Evolutionary conservation across 139 green algal species (phyloP), one percentile per base, ranked within the genome.

Genomic region (Edaphochlamys debaryana): DNA sequence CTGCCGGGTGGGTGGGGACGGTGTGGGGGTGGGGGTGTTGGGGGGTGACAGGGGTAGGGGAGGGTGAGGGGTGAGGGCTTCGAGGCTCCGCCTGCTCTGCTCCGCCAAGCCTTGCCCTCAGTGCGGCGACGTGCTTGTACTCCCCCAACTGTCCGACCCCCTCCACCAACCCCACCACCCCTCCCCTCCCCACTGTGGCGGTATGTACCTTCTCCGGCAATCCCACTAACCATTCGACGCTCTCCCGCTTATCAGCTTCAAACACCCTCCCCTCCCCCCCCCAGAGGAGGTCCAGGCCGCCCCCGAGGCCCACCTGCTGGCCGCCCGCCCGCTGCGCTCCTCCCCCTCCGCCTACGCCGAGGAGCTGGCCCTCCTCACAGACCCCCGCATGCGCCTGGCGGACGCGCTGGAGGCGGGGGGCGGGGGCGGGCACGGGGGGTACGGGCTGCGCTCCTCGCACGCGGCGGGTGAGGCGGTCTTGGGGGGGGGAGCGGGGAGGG

Each of bases 401-500:
- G 85, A 89, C 38, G 74, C 74, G 30, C 27, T 80, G 60, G 74
- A 80, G 19, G 74, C 74, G 58, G 74, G 74, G 1, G 74, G 74
- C 22, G 23, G 23, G 40, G 29, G 58, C 38, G n/a, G n/a, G n/a
- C 29, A 25, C 50, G 25, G 50, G 20, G 15, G 37, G 11, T 80
- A 80, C 74, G 70, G 29, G 58, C 58, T 80, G 58, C 38, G 74
- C 15, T n/a, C n/a, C n/a, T n/a, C n/a, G n/a, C n/a, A n/a, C n/a
- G n/a, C n/a, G n/a, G n/a, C n/a, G n/a, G n/a, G n/a, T n/a, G n/a
- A n/a, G n/a, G n/a, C n/a, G n/a, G n/a, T n/a, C n/a, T n/a, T n/a
- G n/a, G n/a, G n/a, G n/a, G n/a, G 48, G 32, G 67, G n/a, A 40
- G 32, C 6, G 60, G 60, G 30, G 17, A 17, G 30, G 30, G 13